A percentile compares a stretch with the other conserved stretches of the same genome.
Evolutionary conservation across 2,329 filamentous ascomycete genomes (phyloP).

Genomic region (Ascochyta fabae): DNA sequence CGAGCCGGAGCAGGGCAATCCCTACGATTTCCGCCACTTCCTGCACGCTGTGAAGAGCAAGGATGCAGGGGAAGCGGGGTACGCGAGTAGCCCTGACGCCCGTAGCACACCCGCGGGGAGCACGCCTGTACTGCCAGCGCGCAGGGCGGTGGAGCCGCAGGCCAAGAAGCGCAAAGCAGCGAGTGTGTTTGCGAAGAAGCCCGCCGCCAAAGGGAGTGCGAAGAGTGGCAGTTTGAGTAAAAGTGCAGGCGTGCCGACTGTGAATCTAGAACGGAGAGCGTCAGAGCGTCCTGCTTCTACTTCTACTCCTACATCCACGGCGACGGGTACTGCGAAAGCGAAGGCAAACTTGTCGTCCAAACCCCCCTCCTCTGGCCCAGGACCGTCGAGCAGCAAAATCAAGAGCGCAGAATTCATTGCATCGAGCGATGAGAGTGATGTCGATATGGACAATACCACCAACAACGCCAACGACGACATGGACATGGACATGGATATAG

Average conservation of each 20-base stretch:
- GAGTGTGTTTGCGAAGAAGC: conserved; percentile 25
- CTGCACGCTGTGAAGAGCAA: conserved; percentile 42
- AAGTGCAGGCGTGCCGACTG: conserved; percentile 30
- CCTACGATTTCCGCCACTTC: conserved; percentile 59
- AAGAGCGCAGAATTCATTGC: conserved; percentile 43
- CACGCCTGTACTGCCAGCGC: not conserved
- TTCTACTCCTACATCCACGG: too few species aligned
- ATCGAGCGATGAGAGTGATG: conserved; percentile 30
- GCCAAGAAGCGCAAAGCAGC: conserved; percentile 40
- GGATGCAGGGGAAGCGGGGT: conserved; percentile 38
- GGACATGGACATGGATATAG: too few species aligned
- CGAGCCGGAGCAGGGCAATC: conserved; percentile 53
- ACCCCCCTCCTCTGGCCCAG: conserved; percentile 21
- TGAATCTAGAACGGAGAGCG: conserved; percentile 48
- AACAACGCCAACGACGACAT: too few species aligned
- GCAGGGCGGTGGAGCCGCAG: conserved; percentile 1
- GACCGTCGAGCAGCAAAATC: conserved; percentile 32
- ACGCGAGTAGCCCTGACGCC: conserved; percentile 39
- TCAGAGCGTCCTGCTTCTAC: conserved; percentile 25
- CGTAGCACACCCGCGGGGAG: not conserved
- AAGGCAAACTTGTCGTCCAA: conserved; percentile 16
- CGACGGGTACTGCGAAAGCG: conserved; percentile 4
- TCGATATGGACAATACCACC: not conserved
- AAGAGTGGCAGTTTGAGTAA: conserved; percentile 25
- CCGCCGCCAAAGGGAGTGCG: conserved; percentile 10